Evolutionary conservation across 169 alveolate genomes (phyloP), one percentile per base, ranked within the genome.

Genomic region (Eimeria tenella): DNA sequence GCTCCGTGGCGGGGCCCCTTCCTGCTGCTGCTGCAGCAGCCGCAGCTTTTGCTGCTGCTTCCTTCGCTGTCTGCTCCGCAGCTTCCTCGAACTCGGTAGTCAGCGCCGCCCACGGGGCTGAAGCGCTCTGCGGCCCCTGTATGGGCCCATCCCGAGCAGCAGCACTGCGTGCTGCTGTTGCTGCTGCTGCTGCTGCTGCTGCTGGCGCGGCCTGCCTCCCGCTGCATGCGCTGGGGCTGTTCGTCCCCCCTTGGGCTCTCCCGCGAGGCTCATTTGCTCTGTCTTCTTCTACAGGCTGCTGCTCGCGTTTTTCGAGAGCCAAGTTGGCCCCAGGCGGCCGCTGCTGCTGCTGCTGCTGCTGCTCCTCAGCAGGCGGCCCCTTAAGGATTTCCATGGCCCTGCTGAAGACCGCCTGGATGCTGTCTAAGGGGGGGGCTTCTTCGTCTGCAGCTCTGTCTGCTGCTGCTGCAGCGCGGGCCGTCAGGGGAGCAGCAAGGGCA

Each of bases 301-400:
- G 70, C 70, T 60, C 42, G 42, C 42, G 42, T 31, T 31, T 31
- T 31, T 31, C 42, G 42, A 31, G 42, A 31, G 42, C 42, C 42
- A 31, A 31, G 42, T 31, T 60, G 23, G n/a, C 15, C 70, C 15
- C 70, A 15, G 70, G 81, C 49, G 31, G 81, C 50, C 5, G 81
- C 52, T 70, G 81, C 50, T 13, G 81, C 50, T 70, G 81, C 81
- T 70, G 81, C 50, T 70, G 81, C 81, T 70, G 81, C 53, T 70
- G 53, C 50, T 19, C 52, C 50, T 70, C 52, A 1, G 11, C 50
- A 3, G 42, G 23, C 50, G 13, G 23, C 53, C 49, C 81, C 52
- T 31, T 70, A 25, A 25, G 49, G n/a, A 70, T 21, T 13, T 50
- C 60, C 58, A 25, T 25, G 9, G 86, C 86, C 31, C 63, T 74